Percentiles rank a stretch among this genome's conserved stretches.
These are phyloP conservation scores for Volvox reticuliferus DNA, from an alignment of 139 green algal genomes.

Conservation along the genomic window DNA sequence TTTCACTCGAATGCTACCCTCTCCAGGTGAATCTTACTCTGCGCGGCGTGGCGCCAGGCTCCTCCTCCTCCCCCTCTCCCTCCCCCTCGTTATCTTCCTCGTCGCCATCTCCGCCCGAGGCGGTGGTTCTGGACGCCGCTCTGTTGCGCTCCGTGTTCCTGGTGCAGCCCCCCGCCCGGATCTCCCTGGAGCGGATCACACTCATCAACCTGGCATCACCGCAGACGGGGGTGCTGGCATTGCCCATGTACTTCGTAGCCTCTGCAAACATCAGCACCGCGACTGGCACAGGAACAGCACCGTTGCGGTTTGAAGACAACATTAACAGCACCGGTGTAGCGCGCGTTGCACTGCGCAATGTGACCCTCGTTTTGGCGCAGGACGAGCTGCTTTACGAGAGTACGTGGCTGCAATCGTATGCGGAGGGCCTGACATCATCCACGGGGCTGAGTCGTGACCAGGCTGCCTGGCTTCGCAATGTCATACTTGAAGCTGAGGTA, in stretches of 20 bases:
- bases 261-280: neutral
- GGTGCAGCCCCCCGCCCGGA: neutral
- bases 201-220: conserved; percentile 31
- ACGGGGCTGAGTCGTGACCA: neutral
- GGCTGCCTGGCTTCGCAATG: neutral
- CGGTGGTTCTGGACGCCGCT: conserved; percentile 5
- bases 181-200: neutral
- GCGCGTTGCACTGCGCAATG: neutral
- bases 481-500: neutral
- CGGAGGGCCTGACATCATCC: too few relatives aligned
- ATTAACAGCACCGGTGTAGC: neutral
- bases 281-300: neutral
- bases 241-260: conserved; percentile 2
- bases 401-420: neutral
- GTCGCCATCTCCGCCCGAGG: neutral
- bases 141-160: neutral
- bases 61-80: neutral
- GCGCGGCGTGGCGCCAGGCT: neutral
- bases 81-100: neutral
- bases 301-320: too few relatives aligned
- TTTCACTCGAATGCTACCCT: neutral
- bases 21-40: conserved; percentile 4
- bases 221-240: neutral
- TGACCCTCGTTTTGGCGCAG: neutral
- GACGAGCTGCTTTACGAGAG: conserved; percentile 30